A percentile compares a stretch with the other conserved stretches of the same genome.
Evolutionary conservation across 2,329 filamentous ascomycete genomes (phyloP).

Genomic region (Colletotrichum truncatum): DNA sequence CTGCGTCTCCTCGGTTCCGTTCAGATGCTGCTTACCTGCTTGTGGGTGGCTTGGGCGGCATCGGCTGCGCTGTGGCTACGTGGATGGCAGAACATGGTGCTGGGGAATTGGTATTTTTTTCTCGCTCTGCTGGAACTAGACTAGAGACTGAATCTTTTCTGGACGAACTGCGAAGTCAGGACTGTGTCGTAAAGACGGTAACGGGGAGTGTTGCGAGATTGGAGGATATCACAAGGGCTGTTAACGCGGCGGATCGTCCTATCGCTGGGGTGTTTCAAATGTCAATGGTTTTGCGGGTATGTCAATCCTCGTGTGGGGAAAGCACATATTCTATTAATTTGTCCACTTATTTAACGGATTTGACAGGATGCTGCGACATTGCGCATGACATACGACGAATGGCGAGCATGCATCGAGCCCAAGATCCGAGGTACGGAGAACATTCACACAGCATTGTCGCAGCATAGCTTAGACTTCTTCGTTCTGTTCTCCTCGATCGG

Average conservation of each 20-base stretch:
- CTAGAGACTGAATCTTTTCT: neutral
- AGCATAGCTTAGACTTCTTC: constrained; percentile 39
- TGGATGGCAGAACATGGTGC: constrained; percentile 60
- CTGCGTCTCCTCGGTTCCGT: neutral
- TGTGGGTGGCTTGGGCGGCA: constrained; percentile 60
- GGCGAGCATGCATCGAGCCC: constrained; percentile 34
- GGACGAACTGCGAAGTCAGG: neutral
- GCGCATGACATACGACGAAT: constrained; percentile 45
- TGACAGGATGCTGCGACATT: constrained; percentile 35
- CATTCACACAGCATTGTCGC: constrained; percentile 39
- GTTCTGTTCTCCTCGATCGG: constrained; percentile 37
- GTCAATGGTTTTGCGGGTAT: constrained; percentile 38
- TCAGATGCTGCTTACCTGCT: constrained; percentile 49
- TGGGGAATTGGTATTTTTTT: constrained; percentile 56
- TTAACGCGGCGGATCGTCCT: neutral
- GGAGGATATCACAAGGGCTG: neutral
- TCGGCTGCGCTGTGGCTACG: constrained; percentile 57
- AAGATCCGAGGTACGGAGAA: constrained; percentile 47
- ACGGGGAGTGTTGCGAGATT: neutral
- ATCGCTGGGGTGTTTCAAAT: neutral
- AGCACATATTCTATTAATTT: constrained; percentile 39
- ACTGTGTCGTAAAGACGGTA: neutral
- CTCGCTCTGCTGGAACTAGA: constrained; percentile 46
- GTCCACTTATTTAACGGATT: constrained; percentile 44
- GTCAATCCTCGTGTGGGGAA: constrained; percentile 31